Evolutionary conservation across 352 stramenopile genomes (phyloP), one percentile per base, ranked within the genome.

Genomic region (Peronospora belbahrii): DNA sequence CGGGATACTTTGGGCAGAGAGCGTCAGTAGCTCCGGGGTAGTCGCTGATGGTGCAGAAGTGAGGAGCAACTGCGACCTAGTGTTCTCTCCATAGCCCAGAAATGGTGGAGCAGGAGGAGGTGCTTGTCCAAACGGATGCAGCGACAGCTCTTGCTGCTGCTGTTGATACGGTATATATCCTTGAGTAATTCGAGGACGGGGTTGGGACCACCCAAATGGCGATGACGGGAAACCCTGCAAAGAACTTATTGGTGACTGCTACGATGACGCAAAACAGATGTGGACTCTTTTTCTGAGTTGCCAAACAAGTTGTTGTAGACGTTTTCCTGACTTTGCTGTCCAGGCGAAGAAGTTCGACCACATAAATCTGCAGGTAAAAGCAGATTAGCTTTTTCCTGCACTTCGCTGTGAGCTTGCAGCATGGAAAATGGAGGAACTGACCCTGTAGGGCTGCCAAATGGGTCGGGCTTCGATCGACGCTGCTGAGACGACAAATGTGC

Each of bases 91-190:
- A 48, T 87, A 90, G 6, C 69, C 69, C 7, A 90, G 44, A 54
- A 87, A 87, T 13, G 78, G 78, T 9, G 76, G 73, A 39, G 77
- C 74, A 30, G 74, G 70, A 33, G 77, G 77, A 23, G 74, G 77
- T 2, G 67, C 42, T 50, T 83, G 60, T 19, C 68, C 54, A 40
- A 70, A 74, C 7, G 57, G 15, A 13, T 54, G 56, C 18, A 35
- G 39, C 5, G 44, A 48, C 18, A 40, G n/a, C n/a, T n/a, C n/a
- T n/a, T n/a, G 45, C 15, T 59, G 52, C 23, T 56, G 52, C 27
- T 59, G 51, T 14, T 57, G 56, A 24, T 65, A 52, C 6, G 56
- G 17, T 2, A 37, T 30, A 42, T 67, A 44, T 30, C 56, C 51
- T 27, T 34, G 58, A 11, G 36, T 33, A 45, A 48, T 33, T 34